A percentile compares a stretch with the other conserved stretches of the same genome.
Evolutionary conservation across 1,284 basidiomycete species (phyloP).

Genomic region (Cutaneotrichosporon mucoides): DNA sequence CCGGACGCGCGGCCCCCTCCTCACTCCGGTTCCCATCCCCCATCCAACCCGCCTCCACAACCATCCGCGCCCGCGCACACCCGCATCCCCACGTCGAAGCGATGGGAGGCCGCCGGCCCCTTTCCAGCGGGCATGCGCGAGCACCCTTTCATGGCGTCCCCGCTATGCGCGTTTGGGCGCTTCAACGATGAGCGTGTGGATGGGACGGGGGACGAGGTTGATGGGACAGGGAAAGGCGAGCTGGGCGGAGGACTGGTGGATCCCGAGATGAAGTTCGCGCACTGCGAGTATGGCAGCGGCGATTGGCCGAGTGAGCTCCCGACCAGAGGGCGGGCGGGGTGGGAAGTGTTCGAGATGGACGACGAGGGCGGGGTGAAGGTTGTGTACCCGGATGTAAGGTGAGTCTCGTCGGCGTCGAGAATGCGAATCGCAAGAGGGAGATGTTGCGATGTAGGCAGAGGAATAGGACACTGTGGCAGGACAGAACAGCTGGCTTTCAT

Average conservation of each 20-base stretch:
- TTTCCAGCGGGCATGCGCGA: slow-evolving; percentile 46
- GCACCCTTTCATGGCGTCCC: slow-evolving; percentile 36
- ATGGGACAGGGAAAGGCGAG: background rate
- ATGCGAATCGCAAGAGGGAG: background rate
- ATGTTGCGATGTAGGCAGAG: too few species aligned
- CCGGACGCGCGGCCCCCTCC: too few species aligned
- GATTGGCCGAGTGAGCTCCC: slow-evolving; percentile 38
- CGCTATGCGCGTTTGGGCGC: slow-evolving; percentile 31
- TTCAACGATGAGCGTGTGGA: background rate
- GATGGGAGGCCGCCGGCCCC: slow-evolving; percentile 34
- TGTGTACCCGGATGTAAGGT: slow-evolving; percentile 27
- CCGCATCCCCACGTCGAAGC: background rate
- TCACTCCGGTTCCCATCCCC: too few species aligned
- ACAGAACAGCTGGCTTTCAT: background rate
- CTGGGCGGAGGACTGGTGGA: slow-evolving; percentile 2
- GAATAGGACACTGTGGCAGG: too few species aligned
- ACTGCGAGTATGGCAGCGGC: slow-evolving; percentile 16
- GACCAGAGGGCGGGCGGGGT: slow-evolving; percentile 31
- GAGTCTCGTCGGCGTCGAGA: background rate
- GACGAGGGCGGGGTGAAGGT: slow-evolving; percentile 33
- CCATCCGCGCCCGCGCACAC: background rate
- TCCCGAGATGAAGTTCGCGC: slow-evolving; percentile 35
- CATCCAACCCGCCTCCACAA: too few species aligned
- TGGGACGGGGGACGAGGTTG: too few species aligned
- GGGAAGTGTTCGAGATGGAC: slow-evolving; percentile 27